Conservation (phyloP, 2,329 filamentous ascomycete genomes). For the Balansia obtecta region DNA sequence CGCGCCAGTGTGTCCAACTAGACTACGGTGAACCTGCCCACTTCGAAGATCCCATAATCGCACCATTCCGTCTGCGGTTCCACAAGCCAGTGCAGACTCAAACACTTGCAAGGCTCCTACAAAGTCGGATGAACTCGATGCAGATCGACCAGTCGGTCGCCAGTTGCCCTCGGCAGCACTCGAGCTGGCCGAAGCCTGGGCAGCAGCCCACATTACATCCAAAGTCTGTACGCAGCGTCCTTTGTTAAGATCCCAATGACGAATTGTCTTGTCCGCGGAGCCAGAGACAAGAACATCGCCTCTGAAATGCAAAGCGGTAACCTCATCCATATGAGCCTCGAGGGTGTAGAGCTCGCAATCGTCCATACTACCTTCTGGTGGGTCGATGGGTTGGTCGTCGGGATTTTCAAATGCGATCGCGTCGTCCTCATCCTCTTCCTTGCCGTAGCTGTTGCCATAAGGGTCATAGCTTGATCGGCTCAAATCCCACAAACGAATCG, state of each 20-base stretch:
- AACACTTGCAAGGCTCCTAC: slow-evolving; percentile 93
- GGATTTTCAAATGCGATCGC: slow-evolving; percentile 62
- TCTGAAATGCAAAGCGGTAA: slow-evolving; percentile 85
- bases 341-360: slow-evolving; percentile 85
- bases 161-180: slow-evolving; percentile 51
- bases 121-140: slow-evolving; percentile 66
- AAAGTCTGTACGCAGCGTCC: slow-evolving; percentile 96
- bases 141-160: slow-evolving; percentile 56
- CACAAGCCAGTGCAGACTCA: slow-evolving; percentile 87
- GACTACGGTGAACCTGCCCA: slow-evolving; percentile 89
- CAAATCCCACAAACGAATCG: slow-evolving; percentile 88
- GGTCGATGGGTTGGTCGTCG: slow-evolving; percentile 55
- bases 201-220: slow-evolving; percentile 95
- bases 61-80: slow-evolving; percentile 95
- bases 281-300: slow-evolving; percentile 87
- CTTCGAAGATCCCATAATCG: slow-evolving; percentile 91
- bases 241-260: slow-evolving; percentile 95
- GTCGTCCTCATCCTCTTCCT: slow-evolving; percentile 47
- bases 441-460: slow-evolving; percentile 46
- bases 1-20: slow-evolving; percentile 90
- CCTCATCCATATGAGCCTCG: slow-evolving; percentile 82
- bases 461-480: slow-evolving; percentile 78
- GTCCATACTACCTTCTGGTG: slow-evolving; percentile 67
- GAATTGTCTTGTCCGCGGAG: slow-evolving; percentile 90
- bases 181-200: slow-evolving; percentile 67